Conservation (phyloP, 2,329 filamentous ascomycete species). For the Capronia coronata region DNA sequence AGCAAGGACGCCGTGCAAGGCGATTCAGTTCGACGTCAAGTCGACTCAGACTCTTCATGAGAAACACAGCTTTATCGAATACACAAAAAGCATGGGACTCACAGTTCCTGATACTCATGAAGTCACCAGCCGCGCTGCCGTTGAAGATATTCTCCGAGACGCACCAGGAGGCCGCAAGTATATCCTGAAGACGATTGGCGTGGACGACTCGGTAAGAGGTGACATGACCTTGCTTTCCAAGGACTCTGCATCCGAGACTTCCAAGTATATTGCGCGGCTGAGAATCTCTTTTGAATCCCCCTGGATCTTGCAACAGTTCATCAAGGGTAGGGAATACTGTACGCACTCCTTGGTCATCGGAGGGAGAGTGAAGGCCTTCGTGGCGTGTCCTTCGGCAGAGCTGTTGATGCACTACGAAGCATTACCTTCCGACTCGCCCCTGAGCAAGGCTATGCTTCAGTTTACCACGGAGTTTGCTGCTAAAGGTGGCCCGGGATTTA, state of each 20-base stretch:
- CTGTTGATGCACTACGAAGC: constrained; percentile 61
- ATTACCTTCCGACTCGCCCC: constrained; percentile 48
- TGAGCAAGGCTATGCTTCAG: constrained; percentile 55
- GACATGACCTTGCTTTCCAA: constrained; percentile 62
- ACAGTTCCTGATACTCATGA: constrained; percentile 48
- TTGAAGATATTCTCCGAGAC: constrained; percentile 48
- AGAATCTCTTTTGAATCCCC: constrained; percentile 50
- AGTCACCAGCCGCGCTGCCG: constrained; percentile 49
- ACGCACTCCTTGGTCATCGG: constrained; percentile 64
- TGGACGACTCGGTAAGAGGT: constrained; percentile 54
- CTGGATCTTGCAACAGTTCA: constrained; percentile 65
- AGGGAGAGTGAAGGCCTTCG: constrained; percentile 59
- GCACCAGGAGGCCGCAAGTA: constrained; percentile 44
- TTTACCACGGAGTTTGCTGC: constrained; percentile 57
- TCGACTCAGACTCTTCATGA: constrained; percentile 56
- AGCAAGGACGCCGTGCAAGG: constrained; percentile 51
- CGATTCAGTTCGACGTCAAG: constrained; percentile 56
- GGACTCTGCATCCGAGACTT: constrained; percentile 47
- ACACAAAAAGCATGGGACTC: constrained; percentile 50
- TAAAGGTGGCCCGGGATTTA: constrained; percentile 48
- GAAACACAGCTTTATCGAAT: constrained; percentile 59
- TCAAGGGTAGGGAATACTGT: constrained; percentile 60
- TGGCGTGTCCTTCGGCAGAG: constrained; percentile 58
- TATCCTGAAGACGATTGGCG: constrained; percentile 60
- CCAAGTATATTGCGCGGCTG: constrained; percentile 49